These are phyloP conservation scores for Pichia thaimueangensis DNA, from an alignment of 805 yeast species.

Conservation along the genomic window DNA sequence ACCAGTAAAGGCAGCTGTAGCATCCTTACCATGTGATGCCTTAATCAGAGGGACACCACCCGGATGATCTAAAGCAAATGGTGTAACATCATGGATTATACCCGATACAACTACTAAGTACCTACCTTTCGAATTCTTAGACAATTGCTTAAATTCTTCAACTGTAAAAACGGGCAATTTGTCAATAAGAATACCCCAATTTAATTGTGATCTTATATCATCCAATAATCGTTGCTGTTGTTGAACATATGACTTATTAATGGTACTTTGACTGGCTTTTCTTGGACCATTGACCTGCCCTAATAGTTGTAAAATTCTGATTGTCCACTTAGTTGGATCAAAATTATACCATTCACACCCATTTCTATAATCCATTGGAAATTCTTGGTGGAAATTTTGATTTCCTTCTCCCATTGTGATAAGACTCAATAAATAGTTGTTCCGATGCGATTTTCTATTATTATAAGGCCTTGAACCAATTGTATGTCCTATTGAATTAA, in stretches of 20 bases:
- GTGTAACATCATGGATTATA: conserved; percentile 88
- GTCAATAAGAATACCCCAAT: conserved; percentile 94
- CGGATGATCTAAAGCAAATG: conserved; percentile 87
- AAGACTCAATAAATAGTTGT: conserved; percentile 54
- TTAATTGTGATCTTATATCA: conserved; percentile 64
- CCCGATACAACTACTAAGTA: conserved; percentile 81
- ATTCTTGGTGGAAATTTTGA: conserved; percentile 93
- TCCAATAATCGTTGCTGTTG: conserved; percentile 82
- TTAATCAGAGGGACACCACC: conserved; percentile 79
- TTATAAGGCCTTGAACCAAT: conserved; percentile 70
- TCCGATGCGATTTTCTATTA: conserved; percentile 66
- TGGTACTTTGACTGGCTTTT: conserved; percentile 50
- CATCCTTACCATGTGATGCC: conserved; percentile 87
- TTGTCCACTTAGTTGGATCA: conserved; percentile 83
- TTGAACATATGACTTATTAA: conserved; percentile 66
- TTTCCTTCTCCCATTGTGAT: conserved; percentile 86
- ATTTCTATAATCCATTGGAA: conserved; percentile 83
- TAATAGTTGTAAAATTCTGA: conserved; percentile 43
- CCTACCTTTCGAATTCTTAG: conserved; percentile 24
- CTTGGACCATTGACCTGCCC: conserved; percentile 56
- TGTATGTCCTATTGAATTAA: conserved; percentile 80
- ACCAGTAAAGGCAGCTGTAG: conserved; percentile 90
- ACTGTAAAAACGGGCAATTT: conserved; percentile 64
- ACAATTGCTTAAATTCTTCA: conserved; percentile 37
- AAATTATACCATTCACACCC: conserved; percentile 65